These are phyloP conservation scores for Chalciporus sphaerocephalus DNA, from an alignment of 768 basidiomycete genomes.

Conservation along the genomic window DNA sequence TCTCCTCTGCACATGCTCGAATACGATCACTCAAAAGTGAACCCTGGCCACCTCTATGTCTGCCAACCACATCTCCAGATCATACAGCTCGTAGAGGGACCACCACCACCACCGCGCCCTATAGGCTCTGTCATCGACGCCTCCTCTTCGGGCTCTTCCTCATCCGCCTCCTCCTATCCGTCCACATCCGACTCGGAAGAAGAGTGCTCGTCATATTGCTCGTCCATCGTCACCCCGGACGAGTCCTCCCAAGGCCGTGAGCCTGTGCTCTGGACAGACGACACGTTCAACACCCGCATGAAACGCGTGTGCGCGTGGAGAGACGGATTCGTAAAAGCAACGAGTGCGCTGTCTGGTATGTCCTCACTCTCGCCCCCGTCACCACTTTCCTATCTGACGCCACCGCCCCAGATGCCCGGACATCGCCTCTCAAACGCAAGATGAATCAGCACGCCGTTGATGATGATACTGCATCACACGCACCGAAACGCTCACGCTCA, in stretches of 20 bases:
- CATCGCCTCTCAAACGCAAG: conserved; percentile 48
- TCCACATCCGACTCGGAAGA: conserved; percentile 36
- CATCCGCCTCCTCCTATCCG: conserved; percentile 35
- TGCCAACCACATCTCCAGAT: conserved; percentile 55
- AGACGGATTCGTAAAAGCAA: conserved; percentile 48
- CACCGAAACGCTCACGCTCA: conserved; percentile 55
- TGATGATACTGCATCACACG: conserved; percentile 46
- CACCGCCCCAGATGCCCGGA: conserved; percentile 12
- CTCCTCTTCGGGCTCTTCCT: conserved; percentile 41
- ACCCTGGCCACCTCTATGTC: conserved; percentile 42
- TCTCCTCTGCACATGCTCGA: conserved; percentile 18
- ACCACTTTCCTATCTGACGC: conserved; percentile 7
- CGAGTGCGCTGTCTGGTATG: conserved; percentile 42
- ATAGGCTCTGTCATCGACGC: conserved; percentile 31
- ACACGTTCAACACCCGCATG: conserved; percentile 53
- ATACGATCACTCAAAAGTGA: conserved; percentile 34
- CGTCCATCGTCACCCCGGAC: conserved; percentile 49
- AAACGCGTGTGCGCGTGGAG: conserved; percentile 72
- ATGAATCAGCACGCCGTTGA: conserved; percentile 35
- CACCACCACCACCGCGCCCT: conserved; percentile 45
- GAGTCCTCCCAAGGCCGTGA: conserved; percentile 28
- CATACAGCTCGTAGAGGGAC: conserved; percentile 70
- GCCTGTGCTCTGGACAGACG: conserved; percentile 35
- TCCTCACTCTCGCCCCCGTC: conserved; percentile 1
- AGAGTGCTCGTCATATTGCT: conserved; percentile 69